Percentiles rank a stretch among this genome's conserved stretches.
phyloP scores from a whole-genome alignment of 179 eudicot genomes.

The Spergularia azorica region DNA sequence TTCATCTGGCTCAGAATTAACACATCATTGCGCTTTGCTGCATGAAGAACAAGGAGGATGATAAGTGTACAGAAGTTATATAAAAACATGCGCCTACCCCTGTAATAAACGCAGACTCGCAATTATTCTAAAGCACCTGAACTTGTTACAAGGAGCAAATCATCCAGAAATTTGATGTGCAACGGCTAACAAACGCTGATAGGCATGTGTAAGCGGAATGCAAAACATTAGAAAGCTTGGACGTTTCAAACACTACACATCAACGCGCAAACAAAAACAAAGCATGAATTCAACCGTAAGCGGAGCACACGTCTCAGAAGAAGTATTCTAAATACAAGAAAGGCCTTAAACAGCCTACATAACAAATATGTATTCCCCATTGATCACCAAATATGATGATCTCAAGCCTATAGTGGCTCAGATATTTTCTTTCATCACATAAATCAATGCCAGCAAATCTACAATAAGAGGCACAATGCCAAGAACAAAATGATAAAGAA shows the following conservation, averaged over 20 bases:
- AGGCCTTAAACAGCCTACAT: background rate
- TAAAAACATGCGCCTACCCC: background rate
- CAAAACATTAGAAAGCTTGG: slow-evolving; percentile 3
- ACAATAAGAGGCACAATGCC: slow-evolving; percentile 2
- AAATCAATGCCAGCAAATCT: slow-evolving; percentile 11
- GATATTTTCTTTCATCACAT: slow-evolving; percentile 13
- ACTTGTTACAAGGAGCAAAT: too few species aligned
- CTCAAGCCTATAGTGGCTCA: slow-evolving; percentile 6
- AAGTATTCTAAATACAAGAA: background rate
- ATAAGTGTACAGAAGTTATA: background rate
- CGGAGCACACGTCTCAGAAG: slow-evolving; percentile 1
- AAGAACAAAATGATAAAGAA: background rate
- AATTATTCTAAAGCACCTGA: background rate
- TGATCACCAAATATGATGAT: background rate
- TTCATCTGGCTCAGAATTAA: slow-evolving; percentile 30
- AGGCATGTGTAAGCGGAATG: background rate
- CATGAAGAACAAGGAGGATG: slow-evolving; percentile 19
- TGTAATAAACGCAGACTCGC: background rate
- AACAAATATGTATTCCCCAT: background rate
- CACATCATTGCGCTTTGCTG: slow-evolving; percentile 14
- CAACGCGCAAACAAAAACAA: background rate
- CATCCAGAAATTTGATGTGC: background rate
- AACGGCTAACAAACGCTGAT: background rate
- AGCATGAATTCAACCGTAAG: background rate
- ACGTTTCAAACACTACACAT: background rate